phyloP scores from a whole-genome alignment of 495 filamentous ascomycete species.

The Tuber microsphaerosporum region DNA sequence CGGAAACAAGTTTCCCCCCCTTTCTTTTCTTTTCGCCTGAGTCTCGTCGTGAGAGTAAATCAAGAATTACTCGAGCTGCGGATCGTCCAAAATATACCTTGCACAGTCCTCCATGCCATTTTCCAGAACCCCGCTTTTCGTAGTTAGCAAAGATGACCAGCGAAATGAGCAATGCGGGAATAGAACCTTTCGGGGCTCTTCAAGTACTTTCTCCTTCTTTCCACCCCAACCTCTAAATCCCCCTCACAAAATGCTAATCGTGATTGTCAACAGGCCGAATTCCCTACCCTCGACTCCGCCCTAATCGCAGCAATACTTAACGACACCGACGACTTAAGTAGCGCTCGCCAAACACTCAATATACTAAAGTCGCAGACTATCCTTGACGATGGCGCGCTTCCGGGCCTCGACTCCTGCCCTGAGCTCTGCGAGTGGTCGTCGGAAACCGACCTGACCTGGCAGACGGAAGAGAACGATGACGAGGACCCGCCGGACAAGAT shows the following conservation, averaged over 20 bases:
- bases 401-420: constrained; percentile 22
- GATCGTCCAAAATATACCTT: not conserved
- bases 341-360: constrained; percentile 17
- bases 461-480: constrained; percentile 28
- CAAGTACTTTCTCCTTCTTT: constrained; percentile 15
- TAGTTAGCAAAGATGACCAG: constrained; percentile 28
- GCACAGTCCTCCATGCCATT: constrained; percentile 30
- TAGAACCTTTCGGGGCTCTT: constrained; percentile 23
- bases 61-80: not conserved
- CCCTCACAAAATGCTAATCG: not conserved
- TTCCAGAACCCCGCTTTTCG: constrained; percentile 26
- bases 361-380: constrained; percentile 24
- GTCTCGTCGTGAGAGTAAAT: constrained; percentile 1
- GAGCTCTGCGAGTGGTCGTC: constrained; percentile 17
- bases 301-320: constrained; percentile 37
- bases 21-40: not conserved
- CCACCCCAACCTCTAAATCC: not conserved
- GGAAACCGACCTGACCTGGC: constrained; percentile 29
- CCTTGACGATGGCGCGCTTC: constrained; percentile 25
- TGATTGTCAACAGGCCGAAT: constrained; percentile 29
- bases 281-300: constrained; percentile 30
- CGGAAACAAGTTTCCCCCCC: not conserved
- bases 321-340: constrained; percentile 21
- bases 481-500: constrained; percentile 47
- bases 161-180: constrained; percentile 32